Conservation (phyloP, 148 eudicot genomes). For the Beta vulgaris region DNA sequence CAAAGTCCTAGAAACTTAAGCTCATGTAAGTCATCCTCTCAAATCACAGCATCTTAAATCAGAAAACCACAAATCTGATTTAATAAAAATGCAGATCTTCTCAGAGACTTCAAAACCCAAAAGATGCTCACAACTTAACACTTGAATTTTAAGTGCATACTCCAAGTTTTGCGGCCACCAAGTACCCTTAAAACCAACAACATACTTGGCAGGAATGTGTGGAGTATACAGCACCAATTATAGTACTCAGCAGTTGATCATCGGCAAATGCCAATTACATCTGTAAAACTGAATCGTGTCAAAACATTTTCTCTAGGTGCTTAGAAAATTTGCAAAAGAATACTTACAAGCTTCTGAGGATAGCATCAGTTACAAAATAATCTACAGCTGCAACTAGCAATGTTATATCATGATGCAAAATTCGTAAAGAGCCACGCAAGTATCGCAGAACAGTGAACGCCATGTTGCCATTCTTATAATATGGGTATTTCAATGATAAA, state of each 20-base stretch:
- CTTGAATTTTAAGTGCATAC: not conserved
- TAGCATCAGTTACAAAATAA: not conserved
- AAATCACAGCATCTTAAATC: not conserved
- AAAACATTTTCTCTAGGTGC: not conserved
- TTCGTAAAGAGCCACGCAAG: not conserved
- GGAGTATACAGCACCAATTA: not conserved
- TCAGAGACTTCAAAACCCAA: not conserved
- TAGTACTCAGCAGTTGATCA: not conserved
- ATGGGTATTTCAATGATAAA: conserved; percentile 21
- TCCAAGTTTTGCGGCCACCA: not conserved
- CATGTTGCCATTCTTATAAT: not conserved
- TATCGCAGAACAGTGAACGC: not conserved
- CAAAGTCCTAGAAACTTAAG: not conserved
- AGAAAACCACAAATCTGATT: not conserved
- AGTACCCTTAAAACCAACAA: not conserved
- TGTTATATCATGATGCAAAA: conserved; percentile 2
- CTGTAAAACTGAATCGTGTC: not conserved
- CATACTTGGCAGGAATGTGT: not conserved
- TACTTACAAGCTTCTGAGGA: not conserved
- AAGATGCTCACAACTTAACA: not conserved
- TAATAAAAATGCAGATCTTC: not conserved
- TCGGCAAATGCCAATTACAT: not conserved
- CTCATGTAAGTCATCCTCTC: not conserved
- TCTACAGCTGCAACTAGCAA: conserved; percentile 1
- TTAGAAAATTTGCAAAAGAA: not conserved